These are phyloP conservation scores for Dentipellis sp. DNA, from an alignment of 768 basidiomycete genomes.

Conservation along the genomic window DNA sequence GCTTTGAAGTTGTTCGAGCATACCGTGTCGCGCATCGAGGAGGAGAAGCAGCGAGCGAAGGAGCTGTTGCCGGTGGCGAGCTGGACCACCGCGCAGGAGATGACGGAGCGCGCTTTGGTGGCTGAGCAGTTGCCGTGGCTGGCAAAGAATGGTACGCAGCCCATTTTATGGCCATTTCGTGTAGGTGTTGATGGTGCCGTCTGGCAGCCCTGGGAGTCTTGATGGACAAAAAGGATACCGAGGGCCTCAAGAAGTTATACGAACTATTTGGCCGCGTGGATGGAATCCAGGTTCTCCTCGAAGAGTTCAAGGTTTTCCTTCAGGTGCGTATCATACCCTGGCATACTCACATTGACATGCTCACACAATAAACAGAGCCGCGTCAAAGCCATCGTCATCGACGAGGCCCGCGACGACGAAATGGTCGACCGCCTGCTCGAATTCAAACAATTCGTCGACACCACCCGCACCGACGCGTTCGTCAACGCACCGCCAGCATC, in stretches of 20 bases:
- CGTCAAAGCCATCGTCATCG: conserved; percentile 59
- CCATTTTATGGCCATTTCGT: neutral
- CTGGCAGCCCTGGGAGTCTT: conserved; percentile 43
- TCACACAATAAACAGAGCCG: conserved; percentile 29
- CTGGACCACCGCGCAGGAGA: conserved; percentile 40
- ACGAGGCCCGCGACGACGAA: conserved; percentile 51
- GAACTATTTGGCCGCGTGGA: conserved; percentile 49
- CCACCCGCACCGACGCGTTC: conserved; percentile 43
- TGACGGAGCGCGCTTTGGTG: conserved; percentile 46
- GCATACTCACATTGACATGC: neutral
- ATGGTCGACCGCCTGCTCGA: conserved; percentile 71
- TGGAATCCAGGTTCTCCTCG: conserved; percentile 41
- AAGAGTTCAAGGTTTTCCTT: conserved; percentile 53
- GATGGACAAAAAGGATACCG: conserved; percentile 36
- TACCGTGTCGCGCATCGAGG: conserved; percentile 33
- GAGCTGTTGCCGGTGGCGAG: conserved; percentile 42
- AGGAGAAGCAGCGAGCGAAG: conserved; percentile 49
- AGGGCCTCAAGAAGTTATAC: conserved; percentile 45
- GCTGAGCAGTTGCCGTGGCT: conserved; percentile 34
- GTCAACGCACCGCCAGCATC: conserved; percentile 21
- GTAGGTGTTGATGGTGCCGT: neutral
- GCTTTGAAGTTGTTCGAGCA: conserved; percentile 48
- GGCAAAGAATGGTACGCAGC: conserved; percentile 27
- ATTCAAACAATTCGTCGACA: conserved; percentile 53
- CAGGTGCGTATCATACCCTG: conserved; percentile 31